Conservation (phyloP, 2,329 filamentous ascomycete species). For the Alternaria gansuensis region DNA sequence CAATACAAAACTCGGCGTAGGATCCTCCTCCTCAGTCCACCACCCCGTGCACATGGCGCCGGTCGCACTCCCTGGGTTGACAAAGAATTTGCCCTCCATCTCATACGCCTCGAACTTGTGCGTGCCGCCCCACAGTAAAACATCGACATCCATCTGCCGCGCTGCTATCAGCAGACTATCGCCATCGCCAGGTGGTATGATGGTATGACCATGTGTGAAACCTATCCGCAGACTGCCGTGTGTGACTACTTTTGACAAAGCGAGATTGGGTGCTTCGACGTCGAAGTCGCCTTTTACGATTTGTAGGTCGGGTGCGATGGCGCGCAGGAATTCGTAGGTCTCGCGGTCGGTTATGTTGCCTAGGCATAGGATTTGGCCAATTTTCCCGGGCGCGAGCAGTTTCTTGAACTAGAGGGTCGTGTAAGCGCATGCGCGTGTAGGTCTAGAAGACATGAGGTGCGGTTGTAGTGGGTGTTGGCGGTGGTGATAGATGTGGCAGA, state of each 20-base stretch:
- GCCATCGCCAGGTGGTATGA: constrained; percentile 72
- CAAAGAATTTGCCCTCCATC: constrained; percentile 75
- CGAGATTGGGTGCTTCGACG: constrained; percentile 70
- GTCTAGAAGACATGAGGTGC: neutral
- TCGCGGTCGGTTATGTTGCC: constrained; percentile 67
- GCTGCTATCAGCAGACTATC: constrained; percentile 73
- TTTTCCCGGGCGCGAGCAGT: constrained; percentile 67
- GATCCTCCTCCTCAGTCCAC: constrained; percentile 69
- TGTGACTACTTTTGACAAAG: constrained; percentile 74
- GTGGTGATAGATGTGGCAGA: neutral
- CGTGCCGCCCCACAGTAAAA: constrained; percentile 73
- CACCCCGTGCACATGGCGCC: constrained; percentile 70
- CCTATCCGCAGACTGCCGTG: constrained; percentile 73
- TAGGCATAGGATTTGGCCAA: constrained; percentile 66
- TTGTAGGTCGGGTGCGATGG: constrained; percentile 69
- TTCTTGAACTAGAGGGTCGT: constrained; percentile 58
- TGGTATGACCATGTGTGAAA: constrained; percentile 76
- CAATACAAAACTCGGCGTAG: constrained; percentile 89
- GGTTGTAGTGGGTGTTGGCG: constrained; percentile 5
- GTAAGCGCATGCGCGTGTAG: constrained; percentile 9
- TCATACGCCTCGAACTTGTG: constrained; percentile 76
- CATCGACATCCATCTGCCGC: constrained; percentile 75
- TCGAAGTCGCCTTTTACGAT: constrained; percentile 76
- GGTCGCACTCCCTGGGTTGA: constrained; percentile 74
- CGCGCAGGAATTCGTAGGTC: constrained; percentile 65